Evolutionary conservation across 2,329 filamentous ascomycete species (phyloP).

Genomic region (Huntiella decipiens): DNA sequence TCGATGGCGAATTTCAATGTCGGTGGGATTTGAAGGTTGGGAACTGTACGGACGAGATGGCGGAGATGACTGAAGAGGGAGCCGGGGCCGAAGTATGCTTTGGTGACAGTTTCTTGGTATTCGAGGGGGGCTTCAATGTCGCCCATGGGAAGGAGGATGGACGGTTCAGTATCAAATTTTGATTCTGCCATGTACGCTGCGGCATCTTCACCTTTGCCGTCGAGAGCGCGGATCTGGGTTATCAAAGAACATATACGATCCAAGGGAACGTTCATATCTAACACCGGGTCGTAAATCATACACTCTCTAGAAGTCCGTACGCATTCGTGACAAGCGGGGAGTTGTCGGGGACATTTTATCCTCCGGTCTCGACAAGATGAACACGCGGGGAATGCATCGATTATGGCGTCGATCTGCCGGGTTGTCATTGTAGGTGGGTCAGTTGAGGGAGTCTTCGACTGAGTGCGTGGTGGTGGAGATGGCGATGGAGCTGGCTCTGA

Average conservation of each 20-base stretch:
- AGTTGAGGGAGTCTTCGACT: background rate
- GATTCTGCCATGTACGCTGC: background rate
- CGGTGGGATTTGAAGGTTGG: background rate
- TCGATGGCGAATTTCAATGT: background rate
- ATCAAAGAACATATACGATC: background rate
- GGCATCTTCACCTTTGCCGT: background rate
- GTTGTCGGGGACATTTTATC: conserved; percentile 10
- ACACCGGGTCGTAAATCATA: conserved; percentile 4
- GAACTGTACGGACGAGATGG: background rate
- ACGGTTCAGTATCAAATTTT: background rate
- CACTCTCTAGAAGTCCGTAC: conserved; percentile 4
- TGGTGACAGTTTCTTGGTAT: background rate
- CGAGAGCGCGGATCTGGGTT: background rate
- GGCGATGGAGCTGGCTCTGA: too few relatives aligned
- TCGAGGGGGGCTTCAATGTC: background rate
- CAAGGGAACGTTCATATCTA: conserved; percentile 2
- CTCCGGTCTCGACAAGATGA: conserved; percentile 12
- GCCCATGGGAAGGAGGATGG: background rate
- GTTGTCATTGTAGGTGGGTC: background rate
- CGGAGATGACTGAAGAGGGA: background rate
- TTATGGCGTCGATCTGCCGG: background rate
- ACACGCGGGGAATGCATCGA: conserved; percentile 10
- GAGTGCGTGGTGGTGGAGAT: too few relatives aligned
- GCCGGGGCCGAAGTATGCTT: conserved; percentile 4
- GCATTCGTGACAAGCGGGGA: conserved; percentile 10